A percentile compares a stretch with the other conserved stretches of the same genome.
phyloP scores from a whole-genome alignment of 2,329 filamentous ascomycete species.

The Aspergillus texensis region DNA sequence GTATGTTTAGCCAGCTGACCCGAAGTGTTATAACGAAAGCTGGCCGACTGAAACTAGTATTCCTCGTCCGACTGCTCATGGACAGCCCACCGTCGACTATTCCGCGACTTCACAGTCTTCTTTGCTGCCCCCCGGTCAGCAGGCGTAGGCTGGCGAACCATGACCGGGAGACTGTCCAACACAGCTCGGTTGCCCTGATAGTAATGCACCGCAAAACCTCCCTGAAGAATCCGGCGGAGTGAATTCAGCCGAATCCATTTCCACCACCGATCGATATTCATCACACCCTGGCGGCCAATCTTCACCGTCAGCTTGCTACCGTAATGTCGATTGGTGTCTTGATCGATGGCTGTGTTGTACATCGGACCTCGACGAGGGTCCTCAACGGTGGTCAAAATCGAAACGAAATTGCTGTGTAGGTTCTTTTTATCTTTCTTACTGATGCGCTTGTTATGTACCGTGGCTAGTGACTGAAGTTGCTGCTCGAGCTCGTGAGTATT shows the following conservation, averaged over 20 bases:
- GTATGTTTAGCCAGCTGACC: not conserved
- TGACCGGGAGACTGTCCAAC: slow-evolving; percentile 59
- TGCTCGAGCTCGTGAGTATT: slow-evolving; percentile 63
- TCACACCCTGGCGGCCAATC: slow-evolving; percentile 58
- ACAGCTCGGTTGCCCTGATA: slow-evolving; percentile 62
- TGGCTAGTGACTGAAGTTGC: slow-evolving; percentile 62
- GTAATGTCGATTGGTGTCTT: slow-evolving; percentile 61
- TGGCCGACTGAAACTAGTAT: slow-evolving; percentile 2
- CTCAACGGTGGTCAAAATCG: slow-evolving; percentile 67
- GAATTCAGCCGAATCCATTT: slow-evolving; percentile 67
- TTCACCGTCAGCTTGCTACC: slow-evolving; percentile 65
- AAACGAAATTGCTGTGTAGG: slow-evolving; percentile 67
- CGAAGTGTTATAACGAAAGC: not conserved
- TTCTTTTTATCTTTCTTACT: slow-evolving; percentile 68
- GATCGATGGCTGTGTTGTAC: slow-evolving; percentile 66
- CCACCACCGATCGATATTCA: slow-evolving; percentile 74
- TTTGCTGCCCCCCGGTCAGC: slow-evolving; percentile 30
- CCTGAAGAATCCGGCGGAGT: slow-evolving; percentile 62
- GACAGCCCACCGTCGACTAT: slow-evolving; percentile 31
- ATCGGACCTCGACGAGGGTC: slow-evolving; percentile 67
- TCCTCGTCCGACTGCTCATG: slow-evolving; percentile 34
- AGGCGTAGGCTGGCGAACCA: slow-evolving; percentile 34
- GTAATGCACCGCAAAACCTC: slow-evolving; percentile 66
- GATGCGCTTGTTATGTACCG: slow-evolving; percentile 62
- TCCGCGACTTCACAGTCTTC: slow-evolving; percentile 32